These are phyloP conservation scores for Rutstroemia sp. DNA, from an alignment of 2,329 filamentous ascomycete genomes.

Conservation along the genomic window DNA sequence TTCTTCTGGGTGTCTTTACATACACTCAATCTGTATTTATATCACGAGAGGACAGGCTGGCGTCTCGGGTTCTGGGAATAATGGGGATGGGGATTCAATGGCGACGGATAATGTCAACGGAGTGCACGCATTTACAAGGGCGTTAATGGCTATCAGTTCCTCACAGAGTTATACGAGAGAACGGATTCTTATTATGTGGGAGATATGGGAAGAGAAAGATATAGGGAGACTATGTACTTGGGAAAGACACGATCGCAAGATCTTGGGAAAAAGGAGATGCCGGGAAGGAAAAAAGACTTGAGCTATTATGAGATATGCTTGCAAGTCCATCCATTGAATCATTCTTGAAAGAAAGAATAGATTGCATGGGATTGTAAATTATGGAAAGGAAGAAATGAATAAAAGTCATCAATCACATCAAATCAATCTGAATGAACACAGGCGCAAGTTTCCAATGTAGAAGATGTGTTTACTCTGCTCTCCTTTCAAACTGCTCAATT, in stretches of 20 bases:
- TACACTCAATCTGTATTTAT: conserved; percentile 1
- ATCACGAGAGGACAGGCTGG: neutral
- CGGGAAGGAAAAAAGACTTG: neutral
- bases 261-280: neutral
- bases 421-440: neutral
- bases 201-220: neutral
- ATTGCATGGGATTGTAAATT: conserved; percentile 1
- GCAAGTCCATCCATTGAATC: conserved; percentile 11
- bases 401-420: neutral
- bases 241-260: conserved; percentile 10
- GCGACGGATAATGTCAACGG: conserved; percentile 1
- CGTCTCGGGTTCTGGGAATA: neutral
- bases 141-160: conserved; percentile 17
- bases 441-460: neutral
- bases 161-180: conserved; percentile 9
- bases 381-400: conserved; percentile 1
- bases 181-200: conserved; percentile 5
- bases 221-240: neutral
- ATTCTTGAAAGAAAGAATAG: conserved; percentile 7
- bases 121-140: conserved; percentile 19
- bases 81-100: conserved; percentile 6
- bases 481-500: neutral
- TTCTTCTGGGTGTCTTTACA: neutral
- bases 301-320: conserved; percentile 14
- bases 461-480: too few relatives aligned